phyloP scores from a whole-genome alignment of 257 asterid genomes.

The Datura wrightii region DNA sequence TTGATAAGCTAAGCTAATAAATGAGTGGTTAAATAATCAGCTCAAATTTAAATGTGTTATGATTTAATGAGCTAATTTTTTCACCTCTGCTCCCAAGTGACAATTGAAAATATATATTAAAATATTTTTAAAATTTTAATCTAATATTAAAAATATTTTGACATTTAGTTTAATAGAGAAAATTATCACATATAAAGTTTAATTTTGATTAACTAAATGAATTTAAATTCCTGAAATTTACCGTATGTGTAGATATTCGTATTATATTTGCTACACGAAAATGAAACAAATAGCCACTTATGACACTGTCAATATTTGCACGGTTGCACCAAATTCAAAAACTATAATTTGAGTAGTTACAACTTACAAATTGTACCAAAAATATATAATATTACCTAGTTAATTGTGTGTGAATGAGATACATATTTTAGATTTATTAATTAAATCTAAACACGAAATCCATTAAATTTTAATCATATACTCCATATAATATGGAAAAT shows the following conservation, averaged over 20 bases:
- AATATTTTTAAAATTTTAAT: not conserved
- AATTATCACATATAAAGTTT: not conserved
- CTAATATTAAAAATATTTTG: not conserved
- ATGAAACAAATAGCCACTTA: too few relatives aligned
- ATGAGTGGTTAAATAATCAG: too few relatives aligned
- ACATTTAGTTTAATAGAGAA: not conserved
- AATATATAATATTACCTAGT: too few relatives aligned
- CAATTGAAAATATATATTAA: not conserved
- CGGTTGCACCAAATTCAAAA: too few relatives aligned
- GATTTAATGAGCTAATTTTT: too few relatives aligned
- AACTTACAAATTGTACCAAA: too few relatives aligned
- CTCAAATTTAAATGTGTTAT: too few relatives aligned
- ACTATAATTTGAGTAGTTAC: too few relatives aligned
- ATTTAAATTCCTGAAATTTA: not conserved
- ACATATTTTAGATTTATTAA: not conserved
- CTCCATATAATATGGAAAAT: not conserved
- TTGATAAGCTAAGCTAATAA: too few relatives aligned
- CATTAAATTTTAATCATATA: not conserved
- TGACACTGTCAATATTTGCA: too few relatives aligned
- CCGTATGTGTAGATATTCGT: too few relatives aligned
- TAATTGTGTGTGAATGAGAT: not conserved
- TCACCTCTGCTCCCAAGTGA: not conserved
- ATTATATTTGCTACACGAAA: not conserved
- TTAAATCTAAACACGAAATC: not conserved
- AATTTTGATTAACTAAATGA: not conserved